Percentiles rank a stretch among this genome's conserved stretches.
These are phyloP conservation scores for Saccharomycopsis sp. DNA, from an alignment of 805 yeast genomes.

Conservation along the genomic window DNA sequence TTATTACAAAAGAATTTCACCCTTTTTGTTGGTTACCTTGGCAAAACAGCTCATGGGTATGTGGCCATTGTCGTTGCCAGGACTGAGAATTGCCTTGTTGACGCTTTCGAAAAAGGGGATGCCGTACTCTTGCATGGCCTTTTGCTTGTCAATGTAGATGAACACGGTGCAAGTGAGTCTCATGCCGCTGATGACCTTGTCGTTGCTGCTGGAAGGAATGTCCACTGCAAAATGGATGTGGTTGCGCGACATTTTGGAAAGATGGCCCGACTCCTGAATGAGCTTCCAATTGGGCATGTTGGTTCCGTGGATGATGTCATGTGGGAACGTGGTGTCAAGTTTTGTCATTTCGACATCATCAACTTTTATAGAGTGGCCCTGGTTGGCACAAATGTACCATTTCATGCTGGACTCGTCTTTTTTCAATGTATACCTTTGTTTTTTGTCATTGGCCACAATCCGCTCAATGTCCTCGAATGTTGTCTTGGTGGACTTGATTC, in stretches of 20 bases:
- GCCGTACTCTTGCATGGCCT: conserved; percentile 34
- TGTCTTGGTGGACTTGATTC: conserved; percentile 47
- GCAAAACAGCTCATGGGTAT: conserved; percentile 38
- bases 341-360: conserved; percentile 33
- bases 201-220: conserved; percentile 26
- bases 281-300: conserved; percentile 35
- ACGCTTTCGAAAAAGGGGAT: conserved; percentile 50
- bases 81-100: conserved; percentile 67
- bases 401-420: conserved; percentile 8
- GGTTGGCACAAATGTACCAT: conserved; percentile 72
- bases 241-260: conserved; percentile 62
- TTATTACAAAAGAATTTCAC: conserved; percentile 1
- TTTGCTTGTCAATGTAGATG: conserved; percentile 51
- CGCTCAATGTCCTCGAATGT: conserved; percentile 48
- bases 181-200: conserved; percentile 61
- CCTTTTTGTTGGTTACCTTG: conserved; percentile 28
- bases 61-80: conserved; percentile 50
- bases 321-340: conserved; percentile 37
- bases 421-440: conserved; percentile 56
- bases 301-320: conserved; percentile 73
- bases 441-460: conserved; percentile 58
- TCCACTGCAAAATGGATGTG: conserved; percentile 74
- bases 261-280: conserved; percentile 46
- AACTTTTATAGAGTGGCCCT: conserved; percentile 73
- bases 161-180: conserved; percentile 45